Conservation (phyloP, 441 rosid species). For the Jatropha multifida region DNA sequence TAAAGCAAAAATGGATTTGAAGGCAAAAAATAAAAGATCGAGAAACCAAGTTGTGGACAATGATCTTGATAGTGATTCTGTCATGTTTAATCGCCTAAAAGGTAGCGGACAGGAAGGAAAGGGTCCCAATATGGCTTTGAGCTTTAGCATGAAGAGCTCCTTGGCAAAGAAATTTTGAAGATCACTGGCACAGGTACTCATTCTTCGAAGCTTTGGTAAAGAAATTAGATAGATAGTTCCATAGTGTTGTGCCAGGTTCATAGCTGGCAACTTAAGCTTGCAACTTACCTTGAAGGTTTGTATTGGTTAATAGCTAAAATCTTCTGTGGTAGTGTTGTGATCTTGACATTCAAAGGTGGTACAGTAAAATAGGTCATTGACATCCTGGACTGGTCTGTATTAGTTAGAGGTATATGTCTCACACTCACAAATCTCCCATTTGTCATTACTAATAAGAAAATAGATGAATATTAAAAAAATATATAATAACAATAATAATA, state of each 20-base stretch:
- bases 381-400: slow-evolving; percentile 46
- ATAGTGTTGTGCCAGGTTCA: too few relatives aligned
- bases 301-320: slow-evolving; percentile 19
- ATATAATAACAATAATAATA: background rate
- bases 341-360: slow-evolving; percentile 51
- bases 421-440: slow-evolving; percentile 83
- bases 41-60: slow-evolving; percentile 67
- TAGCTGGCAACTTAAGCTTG: too few relatives aligned
- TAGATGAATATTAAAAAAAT: background rate
- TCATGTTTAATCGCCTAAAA: slow-evolving; percentile 42
- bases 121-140: slow-evolving; percentile 53
- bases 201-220: slow-evolving; percentile 10
- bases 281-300: too few relatives aligned
- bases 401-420: slow-evolving; percentile 67
- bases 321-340: slow-evolving; percentile 42
- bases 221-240: too few relatives aligned
- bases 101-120: slow-evolving; percentile 45
- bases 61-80: slow-evolving; percentile 49
- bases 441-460: slow-evolving; percentile 63
- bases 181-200: slow-evolving; percentile 9
- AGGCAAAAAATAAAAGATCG: slow-evolving; percentile 61
- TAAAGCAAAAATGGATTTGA: slow-evolving; percentile 70
- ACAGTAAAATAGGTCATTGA: slow-evolving; percentile 81
- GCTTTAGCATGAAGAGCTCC: slow-evolving; percentile 70
- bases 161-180: slow-evolving; percentile 19